Conservation (phyloP, 805 yeast species). For the Metschnikowia gelsemii region DNA sequence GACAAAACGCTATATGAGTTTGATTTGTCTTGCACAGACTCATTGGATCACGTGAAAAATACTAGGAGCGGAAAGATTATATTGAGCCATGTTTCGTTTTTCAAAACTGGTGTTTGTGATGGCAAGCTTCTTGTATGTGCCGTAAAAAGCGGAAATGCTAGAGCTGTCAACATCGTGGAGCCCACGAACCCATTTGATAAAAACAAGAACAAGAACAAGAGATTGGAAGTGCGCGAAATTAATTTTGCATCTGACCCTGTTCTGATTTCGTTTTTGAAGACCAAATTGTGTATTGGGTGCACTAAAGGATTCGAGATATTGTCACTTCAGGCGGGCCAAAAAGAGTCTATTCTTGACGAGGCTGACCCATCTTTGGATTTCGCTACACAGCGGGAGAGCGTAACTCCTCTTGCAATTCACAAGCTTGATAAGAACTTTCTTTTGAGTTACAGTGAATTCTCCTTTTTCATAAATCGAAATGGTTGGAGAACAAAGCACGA, state of each 20-base stretch:
- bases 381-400: constrained; percentile 72
- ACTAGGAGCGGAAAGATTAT: constrained; percentile 72
- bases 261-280: constrained; percentile 83
- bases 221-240: constrained; percentile 70
- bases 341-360: constrained; percentile 91
- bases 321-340: constrained; percentile 76
- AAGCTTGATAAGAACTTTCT: constrained; percentile 86
- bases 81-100: constrained; percentile 83
- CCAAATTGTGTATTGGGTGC: constrained; percentile 91
- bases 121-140: constrained; percentile 89
- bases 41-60: constrained; percentile 49
- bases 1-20: constrained; percentile 80
- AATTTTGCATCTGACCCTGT: constrained; percentile 86
- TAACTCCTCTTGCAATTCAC: constrained; percentile 89
- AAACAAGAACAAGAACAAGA: constrained; percentile 60
- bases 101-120: constrained; percentile 89
- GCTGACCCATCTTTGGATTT: constrained; percentile 97
- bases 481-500: constrained; percentile 96
- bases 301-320: constrained; percentile 95
- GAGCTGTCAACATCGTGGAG: constrained; percentile 81
- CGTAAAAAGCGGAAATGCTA: constrained; percentile 77
- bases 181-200: constrained; percentile 76
- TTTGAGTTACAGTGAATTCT: constrained; percentile 86
- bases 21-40: constrained; percentile 56
- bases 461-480: constrained; percentile 89